Base-by-base conservation (phyloP, 148 eudicot genomes). In the Salicornia ramosissima region DNA sequence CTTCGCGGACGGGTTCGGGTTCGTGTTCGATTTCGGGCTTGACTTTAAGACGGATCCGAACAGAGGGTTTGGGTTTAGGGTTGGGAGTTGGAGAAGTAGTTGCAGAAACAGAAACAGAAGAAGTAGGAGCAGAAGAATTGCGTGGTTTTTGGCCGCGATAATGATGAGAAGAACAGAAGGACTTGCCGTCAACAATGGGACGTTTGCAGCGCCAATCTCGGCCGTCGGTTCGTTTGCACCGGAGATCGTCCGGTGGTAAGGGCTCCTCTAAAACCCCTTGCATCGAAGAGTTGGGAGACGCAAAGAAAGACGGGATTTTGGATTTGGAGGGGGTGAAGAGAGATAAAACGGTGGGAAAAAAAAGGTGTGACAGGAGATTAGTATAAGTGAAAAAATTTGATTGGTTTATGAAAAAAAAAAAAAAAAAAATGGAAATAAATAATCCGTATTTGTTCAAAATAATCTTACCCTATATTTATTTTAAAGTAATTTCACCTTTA, bases 121-220 rank as follows among this genome's bases (percentile, higher is more conserved):
- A n/a, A n/a, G n/a, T n/a, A n/a, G 4, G 1, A 19, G 53, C 40
- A 8, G 52, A 10, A 2, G 49, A 19, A 13, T 6, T 11, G 10
- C 39, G 59, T 4, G 18, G 60, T 18, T 43, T 64, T 59, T 68
- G 65, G 66, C 45, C 33, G 47, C 80, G 80, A 39, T 73, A 26
- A 24, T 68, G 65, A 19, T 78, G 80, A 31, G 69, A 16, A 11
- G 42, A 45, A 28, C 80, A 78, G 68, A 51, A 66, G 25, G 73
- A 33, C 52, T 78, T 78, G 0, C 80, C 80, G 46, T 30, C 28
- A 13, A 73, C 34, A 1, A 66, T 33, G 2, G 12, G 65, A 18
- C 49, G 72, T 24, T 78, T 78, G 46, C 80, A 78, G 25, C 80
- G 77, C 80, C 80, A 78, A 25, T 58, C 65, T 24, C 80, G 77